Percentiles rank a stretch among this genome's conserved stretches.
phyloP scores from a whole-genome alignment of 345 rosid species.

The Brassica incana region DNA sequence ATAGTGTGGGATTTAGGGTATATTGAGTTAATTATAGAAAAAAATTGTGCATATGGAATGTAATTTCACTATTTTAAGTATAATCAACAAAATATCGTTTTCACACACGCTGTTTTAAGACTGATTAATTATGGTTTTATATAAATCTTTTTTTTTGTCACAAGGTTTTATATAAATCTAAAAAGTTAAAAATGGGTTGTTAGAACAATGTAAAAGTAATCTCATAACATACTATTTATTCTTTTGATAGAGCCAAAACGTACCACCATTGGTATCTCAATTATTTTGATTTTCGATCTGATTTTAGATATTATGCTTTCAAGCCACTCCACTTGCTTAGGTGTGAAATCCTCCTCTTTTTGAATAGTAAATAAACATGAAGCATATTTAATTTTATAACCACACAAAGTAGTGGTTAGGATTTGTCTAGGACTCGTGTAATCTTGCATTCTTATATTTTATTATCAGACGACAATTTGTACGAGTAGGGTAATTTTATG shows the following conservation, averaged over 20 bases:
- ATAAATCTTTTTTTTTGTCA: too few species aligned
- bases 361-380: neutral
- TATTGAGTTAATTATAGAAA: too few species aligned
- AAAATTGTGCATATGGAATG: too few species aligned
- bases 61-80: too few species aligned
- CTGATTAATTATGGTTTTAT: too few species aligned
- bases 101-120: too few species aligned
- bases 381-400: neutral
- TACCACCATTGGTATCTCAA: neutral
- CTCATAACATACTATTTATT: neutral
- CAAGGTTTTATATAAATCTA: too few species aligned
- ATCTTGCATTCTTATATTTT: neutral
- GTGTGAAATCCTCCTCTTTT: neutral
- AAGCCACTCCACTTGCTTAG: neutral
- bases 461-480: neutral
- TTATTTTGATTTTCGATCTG: neutral
- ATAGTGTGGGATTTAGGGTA: too few species aligned
- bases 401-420: neutral
- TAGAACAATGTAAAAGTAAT: too few species aligned
- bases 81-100: too few species aligned
- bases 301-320: neutral
- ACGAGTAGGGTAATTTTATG: neutral
- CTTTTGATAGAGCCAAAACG: neutral
- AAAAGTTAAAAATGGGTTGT: too few species aligned
- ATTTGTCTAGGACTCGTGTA: neutral